Evolutionary conservation across 306 rosid genomes (phyloP).

Genomic region (Lathyrus aphaca): DNA sequence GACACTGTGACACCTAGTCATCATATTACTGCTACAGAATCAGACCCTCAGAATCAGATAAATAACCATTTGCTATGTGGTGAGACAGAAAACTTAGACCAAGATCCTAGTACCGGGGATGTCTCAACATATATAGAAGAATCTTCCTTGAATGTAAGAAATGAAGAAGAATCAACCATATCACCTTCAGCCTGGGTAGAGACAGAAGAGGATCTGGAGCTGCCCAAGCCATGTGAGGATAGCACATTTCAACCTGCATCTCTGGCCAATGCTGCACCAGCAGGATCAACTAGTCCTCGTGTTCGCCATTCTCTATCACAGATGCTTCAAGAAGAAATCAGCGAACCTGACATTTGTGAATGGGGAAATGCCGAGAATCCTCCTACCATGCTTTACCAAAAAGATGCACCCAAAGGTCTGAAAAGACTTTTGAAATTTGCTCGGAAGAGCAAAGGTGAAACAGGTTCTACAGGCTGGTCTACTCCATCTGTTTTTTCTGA

Average conservation of each 20-base stretch:
- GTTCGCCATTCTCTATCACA: conserved; percentile 95
- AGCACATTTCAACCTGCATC: conserved; percentile 54
- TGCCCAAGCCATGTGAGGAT: conserved; percentile 52
- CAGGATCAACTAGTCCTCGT: conserved; percentile 67
- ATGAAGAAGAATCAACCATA: conserved; percentile 78
- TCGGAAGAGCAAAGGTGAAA: conserved; percentile 89
- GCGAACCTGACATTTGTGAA: conserved; percentile 74
- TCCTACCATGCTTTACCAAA: conserved; percentile 76
- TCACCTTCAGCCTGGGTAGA: conserved; percentile 90
- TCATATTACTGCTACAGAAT: conserved; percentile 51
- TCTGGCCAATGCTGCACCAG: conserved; percentile 53
- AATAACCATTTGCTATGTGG: conserved; percentile 47
- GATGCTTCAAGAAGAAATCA: conserved; percentile 95
- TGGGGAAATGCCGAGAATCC: conserved; percentile 98
- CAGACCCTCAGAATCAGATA: conserved; percentile 53
- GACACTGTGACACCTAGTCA: conserved; percentile 44
- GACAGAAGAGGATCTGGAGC: conserved; percentile 76
- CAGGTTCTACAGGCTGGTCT: conserved; percentile 75
- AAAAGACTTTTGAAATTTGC: conserved; percentile 95
- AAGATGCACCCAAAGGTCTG: conserved; percentile 92
- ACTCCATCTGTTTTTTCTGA: conserved; percentile 95
- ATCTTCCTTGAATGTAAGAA: conserved; percentile 50
- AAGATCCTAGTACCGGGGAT: conserved; percentile 46
- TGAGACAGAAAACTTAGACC: conserved; percentile 53
- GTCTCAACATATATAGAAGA: conserved; percentile 52